Evolutionary conservation across 352 stramenopile genomes (phyloP).

Genomic region (Blastocystis sp.): DNA sequence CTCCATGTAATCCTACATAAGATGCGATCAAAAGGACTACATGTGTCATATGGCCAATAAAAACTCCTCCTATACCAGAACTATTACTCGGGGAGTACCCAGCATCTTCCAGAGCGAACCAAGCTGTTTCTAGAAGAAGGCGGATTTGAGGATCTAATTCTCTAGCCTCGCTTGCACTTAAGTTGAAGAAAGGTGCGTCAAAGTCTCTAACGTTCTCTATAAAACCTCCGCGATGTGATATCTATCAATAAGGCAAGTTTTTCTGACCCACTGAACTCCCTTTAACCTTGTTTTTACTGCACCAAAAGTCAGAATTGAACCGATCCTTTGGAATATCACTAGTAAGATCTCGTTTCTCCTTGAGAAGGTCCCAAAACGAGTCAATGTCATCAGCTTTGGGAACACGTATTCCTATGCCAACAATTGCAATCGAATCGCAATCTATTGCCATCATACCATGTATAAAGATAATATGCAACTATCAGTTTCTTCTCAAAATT

Average conservation of each 20-base stretch:
- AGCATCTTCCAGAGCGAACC: slow-evolving; percentile 56
- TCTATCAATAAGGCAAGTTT: not conserved
- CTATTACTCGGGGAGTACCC: not conserved
- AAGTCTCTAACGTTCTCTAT: slow-evolving; percentile 62
- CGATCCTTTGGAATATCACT: slow-evolving; percentile 61
- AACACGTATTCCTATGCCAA: slow-evolving; percentile 57
- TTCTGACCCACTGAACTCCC: slow-evolving; percentile 23
- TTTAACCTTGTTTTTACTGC: slow-evolving; percentile 42
- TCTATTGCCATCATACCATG: not conserved
- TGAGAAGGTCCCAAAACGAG: slow-evolving; percentile 40
- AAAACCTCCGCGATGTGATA: slow-evolving; percentile 50
- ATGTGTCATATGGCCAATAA: slow-evolving; percentile 61
- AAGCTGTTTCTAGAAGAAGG: slow-evolving; percentile 52
- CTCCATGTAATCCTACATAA: slow-evolving; percentile 59
- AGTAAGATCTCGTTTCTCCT: slow-evolving; percentile 55
- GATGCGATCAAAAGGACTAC: not conserved
- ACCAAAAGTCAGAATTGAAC: slow-evolving; percentile 62
- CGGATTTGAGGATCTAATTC: slow-evolving; percentile 62
- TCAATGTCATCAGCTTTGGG: slow-evolving; percentile 56
- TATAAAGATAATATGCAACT: not conserved
- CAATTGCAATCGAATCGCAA: slow-evolving; percentile 49
- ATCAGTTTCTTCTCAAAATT: slow-evolving; percentile 30
- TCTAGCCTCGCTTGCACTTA: slow-evolving; percentile 54
- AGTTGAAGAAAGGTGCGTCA: slow-evolving; percentile 62
- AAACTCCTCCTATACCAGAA: slow-evolving; percentile 12